Conservation (phyloP, 768 basidiomycete species). For the Strobilomyces echinocephalus region DNA sequence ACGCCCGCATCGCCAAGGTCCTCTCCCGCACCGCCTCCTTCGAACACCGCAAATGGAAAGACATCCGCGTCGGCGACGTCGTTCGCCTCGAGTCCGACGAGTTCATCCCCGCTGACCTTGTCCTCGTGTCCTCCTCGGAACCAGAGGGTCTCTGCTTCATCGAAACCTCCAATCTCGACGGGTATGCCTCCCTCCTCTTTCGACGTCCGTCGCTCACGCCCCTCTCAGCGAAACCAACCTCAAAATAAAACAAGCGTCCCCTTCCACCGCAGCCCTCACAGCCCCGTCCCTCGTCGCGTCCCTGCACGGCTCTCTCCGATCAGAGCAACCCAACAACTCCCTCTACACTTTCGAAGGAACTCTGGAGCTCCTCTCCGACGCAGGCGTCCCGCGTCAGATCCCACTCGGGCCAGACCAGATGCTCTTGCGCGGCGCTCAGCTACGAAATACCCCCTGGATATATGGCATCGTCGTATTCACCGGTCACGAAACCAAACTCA, state of each 20-base stretch:
- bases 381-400: slow-evolving; percentile 68
- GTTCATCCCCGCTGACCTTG: slow-evolving; percentile 92
- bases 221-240: slow-evolving; percentile 84
- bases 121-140: slow-evolving; percentile 85
- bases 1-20: slow-evolving; percentile 75
- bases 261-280: slow-evolving; percentile 73
- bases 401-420: slow-evolving; percentile 95
- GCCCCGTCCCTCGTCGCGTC: slow-evolving; percentile 69
- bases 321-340: slow-evolving; percentile 96
- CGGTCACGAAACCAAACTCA: slow-evolving; percentile 96
- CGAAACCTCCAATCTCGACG: slow-evolving; percentile 96
- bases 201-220: not conserved
- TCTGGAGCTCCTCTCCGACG: slow-evolving; percentile 53
- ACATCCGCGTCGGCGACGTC: slow-evolving; percentile 87
- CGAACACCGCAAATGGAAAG: slow-evolving; percentile 76
- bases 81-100: slow-evolving; percentile 88
- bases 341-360: slow-evolving; percentile 93
- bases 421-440: slow-evolving; percentile 87
- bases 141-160: slow-evolving; percentile 98
- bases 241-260: slow-evolving; percentile 95
- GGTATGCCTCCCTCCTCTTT: slow-evolving; percentile 45
- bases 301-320: slow-evolving; percentile 80
- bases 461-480: slow-evolving; percentile 94
- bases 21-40: slow-evolving; percentile 64
- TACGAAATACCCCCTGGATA: slow-evolving; percentile 95